Conservation (phyloP, 768 basidiomycete genomes). For the Tulasnella sp. region DNA sequence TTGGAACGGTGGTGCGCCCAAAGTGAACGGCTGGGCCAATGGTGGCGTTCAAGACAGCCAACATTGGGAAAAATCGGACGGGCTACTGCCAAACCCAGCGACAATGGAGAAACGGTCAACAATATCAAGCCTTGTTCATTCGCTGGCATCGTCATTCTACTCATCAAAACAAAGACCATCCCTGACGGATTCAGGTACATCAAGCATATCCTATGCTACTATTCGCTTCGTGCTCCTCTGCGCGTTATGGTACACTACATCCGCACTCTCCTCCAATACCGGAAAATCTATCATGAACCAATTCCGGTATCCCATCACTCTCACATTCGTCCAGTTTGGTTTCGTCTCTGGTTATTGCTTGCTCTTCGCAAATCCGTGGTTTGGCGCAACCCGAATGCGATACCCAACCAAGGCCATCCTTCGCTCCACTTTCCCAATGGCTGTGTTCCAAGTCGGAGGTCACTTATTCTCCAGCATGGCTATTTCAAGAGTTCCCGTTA, state of each 20-base stretch:
- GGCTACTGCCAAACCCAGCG: too few relatives aligned
- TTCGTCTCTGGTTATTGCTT: slow-evolving; percentile 83
- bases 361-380: slow-evolving; percentile 62
- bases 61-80: too few relatives aligned
- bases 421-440: slow-evolving; percentile 81
- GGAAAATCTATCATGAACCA: slow-evolving; percentile 89
- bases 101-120: too few relatives aligned
- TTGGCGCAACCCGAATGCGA: slow-evolving; percentile 56
- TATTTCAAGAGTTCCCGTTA: slow-evolving; percentile 89
- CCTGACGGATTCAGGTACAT: too few relatives aligned
- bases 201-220: slow-evolving; percentile 24
- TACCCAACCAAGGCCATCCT: slow-evolving; percentile 61
- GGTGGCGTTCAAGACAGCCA: too few relatives aligned
- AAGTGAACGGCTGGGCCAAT: too few relatives aligned
- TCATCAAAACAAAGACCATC: too few relatives aligned
- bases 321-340: slow-evolving; percentile 95
- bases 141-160: too few relatives aligned
- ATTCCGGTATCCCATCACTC: slow-evolving; percentile 89
- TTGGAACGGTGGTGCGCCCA: too few relatives aligned
- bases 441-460: slow-evolving; percentile 91
- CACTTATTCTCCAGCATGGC: slow-evolving; percentile 98
- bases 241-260: slow-evolving; percentile 82
- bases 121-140: too few relatives aligned
- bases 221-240: slow-evolving; percentile 67
- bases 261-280: slow-evolving; percentile 90